Evolutionary conservation across 1,284 basidiomycete species (phyloP).

Genomic region (Cutaneotrichosporon sp.): DNA sequence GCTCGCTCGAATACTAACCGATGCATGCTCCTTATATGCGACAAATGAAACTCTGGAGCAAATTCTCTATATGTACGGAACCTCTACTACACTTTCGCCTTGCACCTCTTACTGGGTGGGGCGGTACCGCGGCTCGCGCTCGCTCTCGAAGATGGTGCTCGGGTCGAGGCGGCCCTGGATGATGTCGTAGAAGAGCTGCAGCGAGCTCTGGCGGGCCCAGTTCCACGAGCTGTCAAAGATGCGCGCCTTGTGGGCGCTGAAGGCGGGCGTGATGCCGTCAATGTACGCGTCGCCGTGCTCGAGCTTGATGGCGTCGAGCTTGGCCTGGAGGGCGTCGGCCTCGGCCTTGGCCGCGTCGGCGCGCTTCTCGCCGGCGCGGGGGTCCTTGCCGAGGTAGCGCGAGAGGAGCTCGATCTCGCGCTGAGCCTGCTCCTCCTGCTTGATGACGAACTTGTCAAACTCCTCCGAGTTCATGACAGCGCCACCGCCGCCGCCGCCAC

Average conservation of each 20-base stretch:
- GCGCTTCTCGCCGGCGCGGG: constrained; percentile 84
- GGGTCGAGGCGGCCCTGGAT: constrained; percentile 72
- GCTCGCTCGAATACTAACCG: constrained; percentile 11
- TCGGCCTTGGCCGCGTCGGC: constrained; percentile 76
- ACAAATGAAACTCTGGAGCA: constrained; percentile 21
- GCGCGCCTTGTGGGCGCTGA: constrained; percentile 92
- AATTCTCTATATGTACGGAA: constrained; percentile 14
- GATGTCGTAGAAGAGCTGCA: constrained; percentile 96
- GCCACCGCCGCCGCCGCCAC: constrained; percentile 66
- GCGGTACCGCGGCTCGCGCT: constrained; percentile 36
- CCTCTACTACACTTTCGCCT: constrained; percentile 6
- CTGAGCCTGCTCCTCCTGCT: constrained; percentile 87
- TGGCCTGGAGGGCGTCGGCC: constrained; percentile 69
- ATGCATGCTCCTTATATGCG: constrained; percentile 28
- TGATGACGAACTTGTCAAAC: constrained; percentile 91
- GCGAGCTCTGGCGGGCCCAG: constrained; percentile 94
- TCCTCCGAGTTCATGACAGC: constrained; percentile 96
- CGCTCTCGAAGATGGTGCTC: constrained; percentile 43
- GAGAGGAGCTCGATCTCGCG: constrained; percentile 95
- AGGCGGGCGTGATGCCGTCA: constrained; percentile 90
- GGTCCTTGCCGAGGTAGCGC: constrained; percentile 92
- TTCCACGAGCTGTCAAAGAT: constrained; percentile 99
- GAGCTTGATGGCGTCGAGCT: constrained; percentile 74
- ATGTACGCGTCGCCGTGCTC: constrained; percentile 87
- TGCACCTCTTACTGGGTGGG: constrained; percentile 10